A percentile compares a stretch with the other conserved stretches of the same genome.
Evolutionary conservation across 139 green algal genomes (phyloP).

Genomic region (Monoraphidium neglectum): DNA sequence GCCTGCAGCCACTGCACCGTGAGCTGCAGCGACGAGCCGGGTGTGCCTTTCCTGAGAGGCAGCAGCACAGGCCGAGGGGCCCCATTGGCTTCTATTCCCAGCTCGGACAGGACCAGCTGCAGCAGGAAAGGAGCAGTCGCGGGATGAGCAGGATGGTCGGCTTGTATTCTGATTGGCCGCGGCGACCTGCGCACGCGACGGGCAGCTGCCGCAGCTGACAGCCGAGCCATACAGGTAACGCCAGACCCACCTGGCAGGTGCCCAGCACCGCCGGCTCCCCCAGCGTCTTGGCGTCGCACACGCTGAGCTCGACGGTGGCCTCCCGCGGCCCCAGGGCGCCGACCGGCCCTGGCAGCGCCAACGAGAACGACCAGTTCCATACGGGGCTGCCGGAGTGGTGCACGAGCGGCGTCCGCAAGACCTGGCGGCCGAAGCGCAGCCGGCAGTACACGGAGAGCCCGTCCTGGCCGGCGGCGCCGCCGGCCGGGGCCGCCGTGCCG

Average conservation of each 20-base stretch:
- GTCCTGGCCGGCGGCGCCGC: conserved; percentile 1
- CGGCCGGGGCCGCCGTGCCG: background rate
- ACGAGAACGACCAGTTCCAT: conserved; percentile 13
- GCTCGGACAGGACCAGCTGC: too few species aligned
- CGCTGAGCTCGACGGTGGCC: background rate
- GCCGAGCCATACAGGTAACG: too few species aligned
- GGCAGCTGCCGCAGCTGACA: too few species aligned
- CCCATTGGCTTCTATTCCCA: too few species aligned
- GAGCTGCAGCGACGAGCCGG: too few species aligned
- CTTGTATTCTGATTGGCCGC: too few species aligned
- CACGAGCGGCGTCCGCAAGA: conserved; percentile 8
- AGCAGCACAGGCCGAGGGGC: too few species aligned
- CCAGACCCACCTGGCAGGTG: background rate
- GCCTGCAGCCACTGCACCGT: too few species aligned
- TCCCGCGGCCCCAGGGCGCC: background rate
- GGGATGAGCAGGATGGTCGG: too few species aligned
- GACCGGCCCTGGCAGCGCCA: conserved; percentile 5
- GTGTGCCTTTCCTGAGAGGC: too few species aligned
- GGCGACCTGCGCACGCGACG: too few species aligned
- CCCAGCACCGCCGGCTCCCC: conserved; percentile 13
- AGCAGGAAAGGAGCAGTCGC: too few species aligned
- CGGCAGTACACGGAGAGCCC: background rate
- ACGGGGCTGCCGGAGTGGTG: conserved; percentile 19
- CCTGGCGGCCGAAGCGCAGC: background rate
- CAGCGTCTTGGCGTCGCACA: conserved; percentile 19